phyloP scores from a whole-genome alignment of 371 early-diverging fungal species.

The Mortierella sp. region DNA sequence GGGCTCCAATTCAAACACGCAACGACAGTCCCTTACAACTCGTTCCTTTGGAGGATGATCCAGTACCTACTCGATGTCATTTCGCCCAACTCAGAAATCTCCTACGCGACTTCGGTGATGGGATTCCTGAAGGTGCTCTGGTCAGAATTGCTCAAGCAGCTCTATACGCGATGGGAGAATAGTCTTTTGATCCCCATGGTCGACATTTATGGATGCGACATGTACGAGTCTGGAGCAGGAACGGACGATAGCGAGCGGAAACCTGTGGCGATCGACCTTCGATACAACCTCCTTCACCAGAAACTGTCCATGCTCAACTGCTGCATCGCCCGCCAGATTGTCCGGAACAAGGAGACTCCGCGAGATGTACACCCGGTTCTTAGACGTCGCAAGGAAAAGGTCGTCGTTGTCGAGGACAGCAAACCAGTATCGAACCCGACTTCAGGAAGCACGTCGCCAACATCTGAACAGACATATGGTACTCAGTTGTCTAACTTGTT shows the following conservation, averaged over 20 bases:
- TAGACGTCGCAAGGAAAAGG: conserved; percentile 21
- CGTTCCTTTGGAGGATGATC: conserved; percentile 81
- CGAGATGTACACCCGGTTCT: conserved; percentile 22
- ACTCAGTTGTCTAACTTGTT: conserved; percentile 44
- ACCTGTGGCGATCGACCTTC: conserved; percentile 77
- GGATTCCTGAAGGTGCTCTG: conserved; percentile 78
- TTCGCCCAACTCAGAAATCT: conserved; percentile 60
- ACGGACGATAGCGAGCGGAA: conserved; percentile 27
- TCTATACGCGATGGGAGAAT: conserved; percentile 82
- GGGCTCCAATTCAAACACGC: conserved; percentile 67
- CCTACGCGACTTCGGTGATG: conserved; percentile 65
- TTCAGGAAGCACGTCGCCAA: background rate
- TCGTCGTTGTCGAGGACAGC: background rate
- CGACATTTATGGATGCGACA: conserved; percentile 59
- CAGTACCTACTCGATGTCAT: conserved; percentile 69
- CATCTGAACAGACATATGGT: conserved; percentile 23
- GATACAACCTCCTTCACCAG: conserved; percentile 85
- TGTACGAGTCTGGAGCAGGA: conserved; percentile 10
- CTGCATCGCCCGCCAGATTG: conserved; percentile 75
- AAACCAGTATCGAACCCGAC: background rate
- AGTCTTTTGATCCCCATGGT: conserved; percentile 65
- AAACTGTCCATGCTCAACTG: conserved; percentile 93
- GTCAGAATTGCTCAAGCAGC: conserved; percentile 72
- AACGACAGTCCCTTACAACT: conserved; percentile 73
- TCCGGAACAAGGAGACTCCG: conserved; percentile 39